These are phyloP conservation scores for Candida manassasensis DNA, from an alignment of 805 yeast genomes.

Conservation along the genomic window DNA sequence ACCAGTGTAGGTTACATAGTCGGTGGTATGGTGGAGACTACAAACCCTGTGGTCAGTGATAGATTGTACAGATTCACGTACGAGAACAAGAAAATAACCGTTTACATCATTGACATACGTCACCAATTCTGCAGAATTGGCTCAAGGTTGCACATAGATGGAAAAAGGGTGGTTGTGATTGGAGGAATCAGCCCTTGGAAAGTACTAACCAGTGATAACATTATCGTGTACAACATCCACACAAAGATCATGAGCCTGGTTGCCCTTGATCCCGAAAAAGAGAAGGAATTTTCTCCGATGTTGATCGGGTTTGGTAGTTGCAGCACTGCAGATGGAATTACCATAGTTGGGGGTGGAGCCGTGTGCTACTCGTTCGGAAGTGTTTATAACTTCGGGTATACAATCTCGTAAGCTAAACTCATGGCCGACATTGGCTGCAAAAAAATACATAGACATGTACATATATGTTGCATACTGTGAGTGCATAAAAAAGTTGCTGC, in stretches of 20 bases:
- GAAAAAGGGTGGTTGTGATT: constrained; percentile 36
- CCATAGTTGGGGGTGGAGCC: constrained; percentile 63
- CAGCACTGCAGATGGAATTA: constrained; percentile 13
- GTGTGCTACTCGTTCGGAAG: constrained; percentile 79
- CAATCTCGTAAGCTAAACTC: no score
- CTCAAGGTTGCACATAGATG: constrained; percentile 28
- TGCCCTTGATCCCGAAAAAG: constrained; percentile 25
- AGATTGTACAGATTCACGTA: constrained; percentile 32
- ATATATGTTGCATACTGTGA: not conserved
- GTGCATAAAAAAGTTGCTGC: no score
- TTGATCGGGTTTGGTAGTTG: constrained; percentile 49
- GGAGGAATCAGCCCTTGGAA: constrained; percentile 53
- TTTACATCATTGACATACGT: constrained; percentile 17
- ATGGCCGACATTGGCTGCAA: not conserved
- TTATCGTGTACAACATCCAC: constrained; percentile 24
- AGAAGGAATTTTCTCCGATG: constrained; percentile 43
- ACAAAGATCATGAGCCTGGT: constrained; percentile 12
- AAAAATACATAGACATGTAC: not conserved
- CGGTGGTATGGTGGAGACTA: constrained; percentile 41
- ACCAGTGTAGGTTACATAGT: constrained; percentile 32
- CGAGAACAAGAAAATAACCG: constrained; percentile 11
- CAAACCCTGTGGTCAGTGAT: constrained; percentile 27
- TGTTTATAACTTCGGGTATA: constrained; percentile 24
- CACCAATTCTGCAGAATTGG: constrained; percentile 47
- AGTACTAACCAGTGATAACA: constrained; percentile 24